Base-by-base conservation (phyloP, 495 filamentous ascomycete species). In the Bryoglossum gracile region DNA sequence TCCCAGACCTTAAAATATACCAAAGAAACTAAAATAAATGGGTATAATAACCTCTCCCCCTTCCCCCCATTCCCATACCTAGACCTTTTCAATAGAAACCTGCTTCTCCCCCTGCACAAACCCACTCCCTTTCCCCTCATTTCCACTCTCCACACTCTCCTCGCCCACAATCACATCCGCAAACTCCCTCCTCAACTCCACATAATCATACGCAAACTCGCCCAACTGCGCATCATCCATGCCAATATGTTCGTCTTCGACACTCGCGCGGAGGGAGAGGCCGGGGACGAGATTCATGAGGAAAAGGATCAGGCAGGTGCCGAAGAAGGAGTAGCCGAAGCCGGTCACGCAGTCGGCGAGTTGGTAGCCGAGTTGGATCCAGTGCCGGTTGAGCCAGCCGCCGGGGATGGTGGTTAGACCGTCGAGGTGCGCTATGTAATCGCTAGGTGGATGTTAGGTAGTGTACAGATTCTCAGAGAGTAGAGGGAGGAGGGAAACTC, bases 141-240 rank as follows among this genome's bases (percentile, higher is more conserved):
- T 18, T n/a, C 14, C n/a, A 10, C 41, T 43, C 2, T 25, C 24
- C n/a, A 17, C 41, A 32, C 41, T 28, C 33, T 48, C 45, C 35
- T 47, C 44, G 18, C 45, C 45, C 13, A 39, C 18, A 39, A 48
- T 48, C 10, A 48, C 37, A 39, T 49, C 23, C 10, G 2, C 6
- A 16, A 40, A 40, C 46, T 96, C 91, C 45, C 91, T 78, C 28
- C 79, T 86, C 51, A 95, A 72, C 69, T 97, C 91, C 51, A 97
- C 91, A 58, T 94, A 97, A 65, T 97, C 92, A 62, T 98, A 98
- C 30, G 92, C 92, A 66, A 95, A 97, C 72, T 97, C 91, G 61
- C 91, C 91, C 62, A 96, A 89, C 70, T 97, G 88, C 18, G 86
- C 83, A 60, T 96, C 91, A 61, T 97, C 91, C 51, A 95, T 89